Evolutionary conservation across 2,329 filamentous ascomycete genomes (phyloP), one percentile per base, ranked within the genome.

Genomic region (Trichoderma asperellum): DNA sequence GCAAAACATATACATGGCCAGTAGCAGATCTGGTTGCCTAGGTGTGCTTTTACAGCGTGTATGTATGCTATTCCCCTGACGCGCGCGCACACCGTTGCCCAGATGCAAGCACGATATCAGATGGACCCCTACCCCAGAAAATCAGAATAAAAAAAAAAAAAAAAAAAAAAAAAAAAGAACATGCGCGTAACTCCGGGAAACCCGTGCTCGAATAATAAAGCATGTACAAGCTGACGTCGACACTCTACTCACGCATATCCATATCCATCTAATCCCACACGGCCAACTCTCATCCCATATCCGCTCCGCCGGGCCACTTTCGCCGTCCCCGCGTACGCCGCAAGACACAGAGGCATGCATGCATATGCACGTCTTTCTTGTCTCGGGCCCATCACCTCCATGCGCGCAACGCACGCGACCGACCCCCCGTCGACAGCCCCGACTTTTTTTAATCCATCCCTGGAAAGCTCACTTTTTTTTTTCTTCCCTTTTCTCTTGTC

Each of bases 351-450:
- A 52, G 40, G 40, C 29, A 35, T 49, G 40, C 40, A 62, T 52
- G 59, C 40, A 62, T 62, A 52, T 62, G 59, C 59, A 62, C 59
- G 43, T 43, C 40, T 43, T n/a, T 52, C 27, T 24, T 62, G 59
- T 62, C 59, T 62, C 59, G 18, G 29, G 27, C 59, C 59, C 40
- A 61, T 21, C 24, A 49, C 47, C 47, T 49, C 18, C 43, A 61
- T 32, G 53, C 34, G 37, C 29, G 16, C 24, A 63, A 16, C 21
- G 21, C 60, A 52, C 60, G 43, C 60, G 34, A 32, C 40, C 59
- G 29, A 2, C 18, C 18, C 37, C 37, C 58, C 58, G 32, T 60
- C 37, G 16, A 18, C 47, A 49, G 32, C 62, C 62, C 34, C 61
- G 24, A n/a, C 49, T 57, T 56, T 37, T 43, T 57, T 47, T 47